Evolutionary conservation across 768 basidiomycete species (phyloP), one percentile per base, ranked within the genome.

Genomic region (Hortiboletus flavorubellus): DNA sequence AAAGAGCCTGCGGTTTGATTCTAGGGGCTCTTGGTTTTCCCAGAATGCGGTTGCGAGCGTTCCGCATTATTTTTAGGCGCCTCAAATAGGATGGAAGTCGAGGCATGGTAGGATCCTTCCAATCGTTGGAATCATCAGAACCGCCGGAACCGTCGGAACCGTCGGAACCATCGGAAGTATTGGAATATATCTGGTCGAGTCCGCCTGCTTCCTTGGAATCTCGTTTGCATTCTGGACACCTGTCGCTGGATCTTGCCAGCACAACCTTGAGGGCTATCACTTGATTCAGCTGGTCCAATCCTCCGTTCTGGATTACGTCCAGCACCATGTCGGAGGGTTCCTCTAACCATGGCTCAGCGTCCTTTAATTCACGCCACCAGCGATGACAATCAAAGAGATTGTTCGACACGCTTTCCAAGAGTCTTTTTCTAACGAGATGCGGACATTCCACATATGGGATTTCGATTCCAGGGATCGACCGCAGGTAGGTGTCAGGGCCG

Each of bases 171-270:
- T 21, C 21, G 21, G 21, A 21, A 21, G 21, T 2, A 21, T 2
- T 21, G 21, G 21, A 21, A 21, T 21, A 21, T 21, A 21, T 21
- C 21, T 1, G 21, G 21, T 21, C 21, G 21, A 21, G 21, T 21
- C 21, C 21, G 21, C 21, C 21, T 21, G 21, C 21, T 21, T 21
- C 21, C 21, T 21, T 21, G 21, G 21, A 21, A 21, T 21, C 21
- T 2, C 1, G 21, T 9, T 37, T 37, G 40, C 55, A 56, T 33
- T 42, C 39, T 6, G 16, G 3, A 29, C 55, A 56, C 33, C 46
- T 56, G 34, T 56, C 55, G 12, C 34, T n/a, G 0, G 50, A 47
- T 52, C 55, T 52, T 8, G 41, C 15, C 18, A 57, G 14, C 6
- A 57, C 46, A 0, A 57, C 35, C 0, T 26, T 18, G 1, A 49